Evolutionary conservation across 371 early-diverging fungal species (phyloP), one percentile per base, ranked within the genome.

Genomic region (Caulochytrium protostelioides): DNA sequence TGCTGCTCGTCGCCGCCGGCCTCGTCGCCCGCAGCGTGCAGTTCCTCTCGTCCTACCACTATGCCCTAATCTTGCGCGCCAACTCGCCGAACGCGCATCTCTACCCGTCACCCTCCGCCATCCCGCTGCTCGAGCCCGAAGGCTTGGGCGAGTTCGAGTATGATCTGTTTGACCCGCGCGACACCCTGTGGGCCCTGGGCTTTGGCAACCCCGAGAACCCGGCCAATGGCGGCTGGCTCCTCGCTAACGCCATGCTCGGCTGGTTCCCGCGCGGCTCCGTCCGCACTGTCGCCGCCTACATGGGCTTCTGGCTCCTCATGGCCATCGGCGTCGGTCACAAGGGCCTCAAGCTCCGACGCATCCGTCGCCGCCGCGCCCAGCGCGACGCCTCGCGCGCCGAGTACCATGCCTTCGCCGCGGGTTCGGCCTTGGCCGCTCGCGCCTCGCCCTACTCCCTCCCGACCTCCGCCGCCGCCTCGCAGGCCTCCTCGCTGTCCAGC

Each of bases 1-100:
- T 84, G 18, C 65, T 79, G 26, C 49, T 83, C 18, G 65, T 84
- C 21, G 72, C 78, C 29, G 76, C 76, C 28, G 85, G 83, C 22
- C 57, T 79, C n/a, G 54, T 74, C 39, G 52, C 70, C 20, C 32
- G 34, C 35, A 6, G 46, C n/a, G n/a, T n/a, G n/a, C n/a, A n/a
- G n/a, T n/a, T n/a, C n/a, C n/a, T n/a, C n/a, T n/a, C n/a, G n/a
- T n/a, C n/a, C n/a, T n/a, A n/a, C n/a, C n/a, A n/a, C n/a, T n/a
- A n/a, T n/a, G n/a, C n/a, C n/a, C n/a, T n/a, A n/a, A 42, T 24
- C 37, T 17, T 10, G 19, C 37, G 4, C 38, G 33, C 21, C 25
- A 34, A 6, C 40, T 29, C 30, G 44, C 34, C 32, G 37, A 35
- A 1, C 29, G 24, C 9, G 39, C 35, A n/a, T 33, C 28, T 12